Evolutionary conservation across 805 yeast species (phyloP), one percentile per base, ranked within the genome.

Genomic region (Nakazawaea siamensis): DNA sequence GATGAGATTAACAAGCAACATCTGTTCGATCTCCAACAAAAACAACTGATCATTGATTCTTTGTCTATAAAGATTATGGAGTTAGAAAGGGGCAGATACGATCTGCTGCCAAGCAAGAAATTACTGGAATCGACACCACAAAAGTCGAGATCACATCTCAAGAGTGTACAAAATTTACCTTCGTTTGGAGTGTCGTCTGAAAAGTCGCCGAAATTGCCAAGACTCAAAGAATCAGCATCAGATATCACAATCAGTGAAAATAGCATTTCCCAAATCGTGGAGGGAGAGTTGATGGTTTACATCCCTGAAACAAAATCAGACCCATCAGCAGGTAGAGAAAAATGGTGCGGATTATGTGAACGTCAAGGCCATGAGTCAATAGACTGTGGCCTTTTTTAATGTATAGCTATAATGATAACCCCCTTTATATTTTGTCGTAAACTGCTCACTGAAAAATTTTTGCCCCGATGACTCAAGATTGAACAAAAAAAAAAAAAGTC

Each of bases 271-370:
- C 56, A 54, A 27, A 44, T 52, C 18, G 44, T 55, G 25, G 57
- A 51, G 41, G 61, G 60, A 2, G 54, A 51, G 2, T 53, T 71
- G 19, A 73, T 71, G 20, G 62, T 76, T 1, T 74, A 70, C 38
- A 53, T 58, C 26, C 81, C 85, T 0, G 58, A 61, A 4, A 51
- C 46, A 1, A 54, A 57, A 15, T 50, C 57, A 11, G 92, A 85
- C 51, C 81, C 88, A 1, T 66, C 87, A 0, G 75, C 74, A 2
- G 95, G 95, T 1, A 67, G 88, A 29, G 61, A 61, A 18, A 67
- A 73, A 42, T 90, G 96, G 95, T 90, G 98, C 60, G 95, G 94
- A 0, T 63, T 86, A 35, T 90, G 98, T 59, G 97, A 90, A 54
- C 64, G 85, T 36, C 77, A 74, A 29, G 98, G 97, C 1, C 98